Base-by-base conservation (phyloP, 805 yeast species). In the Saccharomycopsis capsularis region DNA sequence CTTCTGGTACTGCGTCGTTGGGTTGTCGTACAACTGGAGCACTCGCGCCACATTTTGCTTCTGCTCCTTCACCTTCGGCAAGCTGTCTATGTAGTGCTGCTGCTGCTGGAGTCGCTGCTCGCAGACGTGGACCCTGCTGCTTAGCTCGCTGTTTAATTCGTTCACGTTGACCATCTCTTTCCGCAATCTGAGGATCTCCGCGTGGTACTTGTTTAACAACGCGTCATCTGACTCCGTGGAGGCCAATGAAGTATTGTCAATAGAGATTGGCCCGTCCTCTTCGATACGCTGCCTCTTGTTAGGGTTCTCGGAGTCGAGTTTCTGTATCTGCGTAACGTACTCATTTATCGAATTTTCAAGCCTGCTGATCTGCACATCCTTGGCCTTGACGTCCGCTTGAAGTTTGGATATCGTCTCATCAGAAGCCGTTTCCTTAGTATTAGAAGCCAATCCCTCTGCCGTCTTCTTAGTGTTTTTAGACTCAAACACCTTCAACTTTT, bases 1-100 rank as follows among this genome's bases (percentile, higher is more conserved):
- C n/a, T 71, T 62, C 59, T 85, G 90, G 55, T 82, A 82, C 15
- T 68, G 69, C 2, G 71, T 48, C 13, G 81, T 71, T 1, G 95
- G 95, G 60, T 82, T 85, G 29, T 76, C 72, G 41, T 81, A 71
- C 49, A 85, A 63, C 60, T 84, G 84, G 13, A 87, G 61, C 2
- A 86, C 70, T 45, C 80, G 72, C 1, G 71, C 55, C 44, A 68
- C 69, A 36, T 67, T 68, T 41, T 64, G 68, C 40, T 68, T 67
- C 25, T 67, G 51, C 34, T 67, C 62, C 13, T 70, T 44, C 44
- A 73, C 74, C 16, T 65, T 63, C 9, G 68, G 63, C 37, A 76
- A 57, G 5, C n/a, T n/a, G 5, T 34, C 38, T 9, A 34, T 34
- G n/a, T 34, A 34, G 15, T 6, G 6, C n/a, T 34, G 38, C 18